A percentile compares a stretch with the other conserved stretches of the same genome.
Evolutionary conservation across 164 flowering plant species (phyloP).

Genomic region (Magnolia officinalis): DNA sequence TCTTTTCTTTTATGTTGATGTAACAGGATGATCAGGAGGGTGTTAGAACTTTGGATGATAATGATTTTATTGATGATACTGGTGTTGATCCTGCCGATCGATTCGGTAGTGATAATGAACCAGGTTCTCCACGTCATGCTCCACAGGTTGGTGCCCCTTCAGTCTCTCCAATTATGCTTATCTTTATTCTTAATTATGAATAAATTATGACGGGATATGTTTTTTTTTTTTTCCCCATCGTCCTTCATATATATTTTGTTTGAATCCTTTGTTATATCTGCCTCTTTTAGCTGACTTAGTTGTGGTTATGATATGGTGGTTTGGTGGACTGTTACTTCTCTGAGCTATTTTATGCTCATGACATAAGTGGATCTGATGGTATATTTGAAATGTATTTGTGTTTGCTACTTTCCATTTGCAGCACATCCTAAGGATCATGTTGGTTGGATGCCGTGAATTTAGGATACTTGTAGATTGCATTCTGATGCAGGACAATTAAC

Average conservation of each 20-base stretch:
- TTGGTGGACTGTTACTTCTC: neutral
- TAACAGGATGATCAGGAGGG: constrained; percentile 83
- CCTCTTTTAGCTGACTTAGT: neutral
- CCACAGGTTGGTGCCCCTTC: constrained; percentile 57
- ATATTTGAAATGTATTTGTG: no score
- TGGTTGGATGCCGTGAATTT: neutral
- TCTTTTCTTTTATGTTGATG: constrained; percentile 4
- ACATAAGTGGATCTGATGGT: no score
- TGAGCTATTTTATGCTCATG: neutral
- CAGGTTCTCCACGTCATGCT: constrained; percentile 53
- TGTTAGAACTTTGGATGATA: constrained; percentile 72
- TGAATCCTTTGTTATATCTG: neutral
- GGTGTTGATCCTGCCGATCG: constrained; percentile 80
- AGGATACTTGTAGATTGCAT: neutral
- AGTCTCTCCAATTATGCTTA: neutral
- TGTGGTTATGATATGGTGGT: neutral
- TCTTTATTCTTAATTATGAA: neutral
- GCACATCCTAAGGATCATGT: neutral
- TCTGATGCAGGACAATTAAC: neutral
- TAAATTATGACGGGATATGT: neutral
- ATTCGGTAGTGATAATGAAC: constrained; percentile 61
- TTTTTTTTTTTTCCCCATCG: neutral
- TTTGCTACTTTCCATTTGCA: no score
- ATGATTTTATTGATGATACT: constrained; percentile 88
- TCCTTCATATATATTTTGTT: neutral